Evolutionary conservation across 2,329 filamentous ascomycete genomes (phyloP).

Genomic region (Ceratocystis diversiconidia): DNA sequence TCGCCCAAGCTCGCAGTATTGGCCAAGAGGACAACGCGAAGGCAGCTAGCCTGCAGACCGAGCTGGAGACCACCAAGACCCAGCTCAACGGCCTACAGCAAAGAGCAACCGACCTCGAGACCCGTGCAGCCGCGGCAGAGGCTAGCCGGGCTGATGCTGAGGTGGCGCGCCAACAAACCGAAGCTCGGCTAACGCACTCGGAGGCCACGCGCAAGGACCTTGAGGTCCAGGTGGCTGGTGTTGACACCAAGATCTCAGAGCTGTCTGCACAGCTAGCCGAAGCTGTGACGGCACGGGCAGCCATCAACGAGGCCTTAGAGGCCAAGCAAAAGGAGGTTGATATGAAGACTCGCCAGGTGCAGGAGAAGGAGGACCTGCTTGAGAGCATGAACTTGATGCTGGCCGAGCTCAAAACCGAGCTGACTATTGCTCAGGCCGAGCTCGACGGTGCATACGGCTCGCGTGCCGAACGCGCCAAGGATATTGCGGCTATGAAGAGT

Average conservation of each 20-base stretch:
- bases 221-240: constrained; percentile 20
- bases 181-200: constrained; percentile 14
- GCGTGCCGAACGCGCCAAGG: constrained; percentile 43
- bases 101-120: constrained; percentile 18
- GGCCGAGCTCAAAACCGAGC: constrained; percentile 46
- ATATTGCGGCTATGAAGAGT: constrained; percentile 40
- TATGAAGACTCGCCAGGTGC: constrained; percentile 27
- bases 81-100: constrained; percentile 30
- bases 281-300: constrained; percentile 26
- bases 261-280: constrained; percentile 27
- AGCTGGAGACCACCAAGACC: constrained; percentile 30
- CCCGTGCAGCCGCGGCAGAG: constrained; percentile 15
- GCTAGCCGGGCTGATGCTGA: constrained; percentile 16
- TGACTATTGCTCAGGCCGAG: constrained; percentile 46
- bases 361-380: constrained; percentile 37
- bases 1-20: constrained; percentile 19
- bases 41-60: constrained; percentile 27
- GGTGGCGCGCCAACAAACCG: constrained; percentile 18
- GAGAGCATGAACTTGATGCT: constrained; percentile 38
- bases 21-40: constrained; percentile 18
- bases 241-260: constrained; percentile 25
- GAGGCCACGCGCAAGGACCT: constrained; percentile 18
- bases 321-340: constrained; percentile 32
- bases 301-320: constrained; percentile 27
- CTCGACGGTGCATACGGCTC: constrained; percentile 48